Evolutionary conservation across 2,329 filamentous ascomycete species (phyloP).

Genomic region (Ustilaginoidea virens): DNA sequence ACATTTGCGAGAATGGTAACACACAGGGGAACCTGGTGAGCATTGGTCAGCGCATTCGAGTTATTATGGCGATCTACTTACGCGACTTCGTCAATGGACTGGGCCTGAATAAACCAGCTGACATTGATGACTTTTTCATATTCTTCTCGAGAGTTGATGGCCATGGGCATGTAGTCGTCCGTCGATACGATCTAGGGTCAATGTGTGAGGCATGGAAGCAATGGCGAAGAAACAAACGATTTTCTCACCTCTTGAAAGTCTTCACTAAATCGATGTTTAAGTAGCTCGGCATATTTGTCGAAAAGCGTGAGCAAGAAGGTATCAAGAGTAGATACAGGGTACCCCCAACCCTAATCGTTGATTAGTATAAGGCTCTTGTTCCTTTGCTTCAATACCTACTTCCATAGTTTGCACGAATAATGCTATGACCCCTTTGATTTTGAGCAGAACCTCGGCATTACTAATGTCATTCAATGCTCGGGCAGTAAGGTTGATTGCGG

Average conservation of each 20-base stretch:
- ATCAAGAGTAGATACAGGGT: constrained; percentile 69
- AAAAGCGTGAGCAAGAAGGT: constrained; percentile 78
- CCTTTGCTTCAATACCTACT: constrained; percentile 44
- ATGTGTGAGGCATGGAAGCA: neutral
- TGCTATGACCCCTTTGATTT: constrained; percentile 84
- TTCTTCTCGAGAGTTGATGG: constrained; percentile 76
- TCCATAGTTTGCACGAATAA: constrained; percentile 98
- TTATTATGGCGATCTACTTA: constrained; percentile 24
- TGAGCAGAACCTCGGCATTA: constrained; percentile 80
- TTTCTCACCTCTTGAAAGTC: constrained; percentile 72
- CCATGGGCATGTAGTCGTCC: constrained; percentile 99
- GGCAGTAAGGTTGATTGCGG: constrained; percentile 66
- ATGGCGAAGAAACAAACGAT: neutral
- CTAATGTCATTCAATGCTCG: constrained; percentile 65
- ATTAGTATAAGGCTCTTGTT: constrained; percentile 52
- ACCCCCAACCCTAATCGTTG: constrained; percentile 79
- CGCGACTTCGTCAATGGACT: constrained; percentile 57
- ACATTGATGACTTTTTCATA: constrained; percentile 94
- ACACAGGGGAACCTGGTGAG: constrained; percentile 81
- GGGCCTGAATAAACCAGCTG: constrained; percentile 87
- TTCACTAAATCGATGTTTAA: constrained; percentile 83
- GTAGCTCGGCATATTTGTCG: constrained; percentile 79
- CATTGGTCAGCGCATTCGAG: too few relatives aligned
- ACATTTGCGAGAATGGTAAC: constrained; percentile 98
- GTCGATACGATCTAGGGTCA: constrained; percentile 54